Evolutionary conservation across 2,329 filamentous ascomycete genomes (phyloP).

Genomic region (Curvularia spicifera): DNA sequence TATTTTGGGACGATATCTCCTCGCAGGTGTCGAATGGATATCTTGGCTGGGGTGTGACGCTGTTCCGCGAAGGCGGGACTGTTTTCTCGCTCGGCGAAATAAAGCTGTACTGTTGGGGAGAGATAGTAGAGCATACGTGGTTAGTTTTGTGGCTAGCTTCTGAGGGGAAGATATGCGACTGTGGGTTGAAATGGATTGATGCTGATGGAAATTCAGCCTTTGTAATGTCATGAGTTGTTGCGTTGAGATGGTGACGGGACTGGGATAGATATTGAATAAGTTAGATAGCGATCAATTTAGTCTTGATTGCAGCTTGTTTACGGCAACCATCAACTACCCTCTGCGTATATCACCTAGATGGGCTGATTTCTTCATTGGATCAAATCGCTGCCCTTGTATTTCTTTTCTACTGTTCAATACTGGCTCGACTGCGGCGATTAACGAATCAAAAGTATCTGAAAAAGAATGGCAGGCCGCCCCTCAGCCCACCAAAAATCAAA

Average conservation of each 20-base stretch:
- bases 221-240: constrained; percentile 50
- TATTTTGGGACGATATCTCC: constrained; percentile 68
- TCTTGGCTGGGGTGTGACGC: constrained; percentile 73
- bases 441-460: too few species aligned
- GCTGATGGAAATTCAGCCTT: constrained; percentile 64
- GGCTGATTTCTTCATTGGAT: too few species aligned
- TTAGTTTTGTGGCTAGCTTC: constrained; percentile 76
- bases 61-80: constrained; percentile 44
- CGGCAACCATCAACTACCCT: too few species aligned
- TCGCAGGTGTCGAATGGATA: constrained; percentile 65
- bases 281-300: not conserved
- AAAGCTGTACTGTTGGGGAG: constrained; percentile 79
- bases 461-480: too few species aligned
- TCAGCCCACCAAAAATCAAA: too few species aligned
- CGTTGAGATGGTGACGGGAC: not conserved
- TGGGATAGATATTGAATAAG: not conserved
- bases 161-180: constrained; percentile 64
- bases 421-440: too few species aligned
- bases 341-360: too few species aligned
- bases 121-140: constrained; percentile 74
- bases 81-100: constrained; percentile 53
- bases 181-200: constrained; percentile 71
- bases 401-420: too few species aligned
- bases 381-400: too few species aligned
- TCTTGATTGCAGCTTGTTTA: not conserved